Percentiles rank a stretch among this genome's conserved stretches.
These are phyloP conservation scores for Candida gigantensis DNA, from an alignment of 1,139 yeast genomes.

Conservation along the genomic window DNA sequence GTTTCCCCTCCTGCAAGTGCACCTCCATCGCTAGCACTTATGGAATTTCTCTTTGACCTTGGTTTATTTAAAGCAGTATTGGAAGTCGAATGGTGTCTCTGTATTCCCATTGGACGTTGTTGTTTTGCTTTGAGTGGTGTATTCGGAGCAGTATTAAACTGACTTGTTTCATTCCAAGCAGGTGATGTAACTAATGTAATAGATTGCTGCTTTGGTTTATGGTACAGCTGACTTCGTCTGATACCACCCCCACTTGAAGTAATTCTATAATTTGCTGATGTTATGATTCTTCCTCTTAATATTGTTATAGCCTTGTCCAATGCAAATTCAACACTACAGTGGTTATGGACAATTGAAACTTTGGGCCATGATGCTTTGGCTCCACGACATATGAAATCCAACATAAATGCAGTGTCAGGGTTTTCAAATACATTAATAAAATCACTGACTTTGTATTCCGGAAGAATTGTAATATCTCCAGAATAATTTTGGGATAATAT, in stretches of 20 bases:
- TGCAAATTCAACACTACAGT: slow-evolving; percentile 86
- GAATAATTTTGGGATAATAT: slow-evolving; percentile 83
- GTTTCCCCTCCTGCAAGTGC: neutral
- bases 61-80: slow-evolving; percentile 10
- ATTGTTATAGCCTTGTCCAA: slow-evolving; percentile 74
- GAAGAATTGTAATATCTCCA: slow-evolving; percentile 91
- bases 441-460: slow-evolving; percentile 64
- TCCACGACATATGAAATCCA: slow-evolving; percentile 75
- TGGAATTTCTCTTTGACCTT: slow-evolving; percentile 26
- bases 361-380: slow-evolving; percentile 95
- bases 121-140: slow-evolving; percentile 15
- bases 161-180: slow-evolving; percentile 1
- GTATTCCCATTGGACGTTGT: slow-evolving; percentile 19
- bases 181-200: slow-evolving; percentile 30
- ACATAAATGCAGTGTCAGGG: slow-evolving; percentile 74
- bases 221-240: slow-evolving; percentile 14
- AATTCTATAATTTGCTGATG: slow-evolving; percentile 29
- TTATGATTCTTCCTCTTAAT: slow-evolving; percentile 66
- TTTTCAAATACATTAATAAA: slow-evolving; percentile 67
- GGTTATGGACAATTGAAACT: slow-evolving; percentile 77
- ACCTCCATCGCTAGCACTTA: slow-evolving; percentile 22
- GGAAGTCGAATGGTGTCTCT: slow-evolving; percentile 26
- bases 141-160: slow-evolving; percentile 12
- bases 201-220: slow-evolving; percentile 8
- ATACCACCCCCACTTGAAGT: slow-evolving; percentile 12